Conservation (phyloP, 306 rosid genomes). For the Fagus sylvatica region DNA sequence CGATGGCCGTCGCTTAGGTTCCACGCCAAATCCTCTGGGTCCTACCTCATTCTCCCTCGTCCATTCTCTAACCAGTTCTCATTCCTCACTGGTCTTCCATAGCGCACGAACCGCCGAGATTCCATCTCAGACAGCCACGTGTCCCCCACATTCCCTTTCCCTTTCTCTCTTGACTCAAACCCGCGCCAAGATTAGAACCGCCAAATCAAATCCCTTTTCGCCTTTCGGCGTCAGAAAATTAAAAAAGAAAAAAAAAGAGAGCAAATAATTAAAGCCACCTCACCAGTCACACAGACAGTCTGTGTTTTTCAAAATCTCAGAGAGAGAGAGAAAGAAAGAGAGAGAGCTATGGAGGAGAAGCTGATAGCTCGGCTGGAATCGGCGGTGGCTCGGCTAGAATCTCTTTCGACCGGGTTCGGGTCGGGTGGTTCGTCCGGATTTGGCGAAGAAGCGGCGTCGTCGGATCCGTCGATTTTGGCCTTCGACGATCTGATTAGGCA, state of each 20-base stretch:
- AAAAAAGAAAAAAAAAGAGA: not conserved
- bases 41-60: not conserved
- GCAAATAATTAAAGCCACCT: slow-evolving; percentile 24
- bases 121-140: slow-evolving; percentile 39
- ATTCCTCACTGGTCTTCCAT: not conserved
- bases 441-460: slow-evolving; percentile 26
- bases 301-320: not conserved
- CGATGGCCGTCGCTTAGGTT: not conserved
- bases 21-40: not conserved
- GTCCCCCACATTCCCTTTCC: slow-evolving; percentile 12
- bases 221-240: slow-evolving; percentile 36
- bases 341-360: slow-evolving; percentile 63
- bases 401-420: slow-evolving; percentile 44
- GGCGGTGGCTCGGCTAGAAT: slow-evolving; percentile 77
- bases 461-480: slow-evolving; percentile 68
- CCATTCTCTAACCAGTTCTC: not conserved
- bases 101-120: slow-evolving; percentile 27
- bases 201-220: slow-evolving; percentile 23
- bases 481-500: slow-evolving; percentile 60
- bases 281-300: slow-evolving; percentile 10
- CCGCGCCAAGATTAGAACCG: slow-evolving; percentile 27
- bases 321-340: not conserved
- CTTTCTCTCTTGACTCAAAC: not conserved
- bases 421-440: slow-evolving; percentile 21
- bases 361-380: slow-evolving; percentile 78